Evolutionary conservation across 352 stramenopile species (phyloP).

Genomic region (Vaucheria bursata): DNA sequence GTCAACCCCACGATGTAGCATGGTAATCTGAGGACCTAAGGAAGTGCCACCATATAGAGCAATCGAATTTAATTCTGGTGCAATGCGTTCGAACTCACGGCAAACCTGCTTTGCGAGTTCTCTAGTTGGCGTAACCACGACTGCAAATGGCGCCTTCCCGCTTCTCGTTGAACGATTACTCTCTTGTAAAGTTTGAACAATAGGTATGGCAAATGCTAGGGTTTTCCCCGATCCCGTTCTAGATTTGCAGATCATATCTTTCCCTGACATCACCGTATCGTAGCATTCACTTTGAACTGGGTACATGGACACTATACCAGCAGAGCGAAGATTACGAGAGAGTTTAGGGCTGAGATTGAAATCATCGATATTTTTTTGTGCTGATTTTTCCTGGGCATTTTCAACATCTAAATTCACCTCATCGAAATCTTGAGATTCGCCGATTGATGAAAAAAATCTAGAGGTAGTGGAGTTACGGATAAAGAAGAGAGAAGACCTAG

Average conservation of each 20-base stretch:
- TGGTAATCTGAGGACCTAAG: conserved; percentile 73
- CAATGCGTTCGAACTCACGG: conserved; percentile 69
- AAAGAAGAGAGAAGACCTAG: no score
- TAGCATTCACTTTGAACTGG: conserved; percentile 36
- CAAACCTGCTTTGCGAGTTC: conserved; percentile 64
- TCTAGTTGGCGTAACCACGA: conserved; percentile 74
- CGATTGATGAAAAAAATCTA: no score
- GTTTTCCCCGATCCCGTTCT: conserved; percentile 68
- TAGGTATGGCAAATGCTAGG: conserved; percentile 80
- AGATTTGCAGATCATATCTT: conserved; percentile 44
- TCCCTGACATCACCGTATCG: conserved; percentile 22
- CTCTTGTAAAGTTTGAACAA: conserved; percentile 71
- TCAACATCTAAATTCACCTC: no score
- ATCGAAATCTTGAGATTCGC: no score
- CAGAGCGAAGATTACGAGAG: neutral
- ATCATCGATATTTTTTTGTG: no score
- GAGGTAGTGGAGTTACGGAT: no score
- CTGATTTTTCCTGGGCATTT: no score
- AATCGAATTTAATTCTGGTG: conserved; percentile 66
- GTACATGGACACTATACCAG: conserved; percentile 22
- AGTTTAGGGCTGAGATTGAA: conserved; percentile 15
- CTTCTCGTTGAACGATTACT: conserved; percentile 51
- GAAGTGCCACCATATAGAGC: conserved; percentile 80
- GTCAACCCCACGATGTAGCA: conserved; percentile 70
- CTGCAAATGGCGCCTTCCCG: conserved; percentile 48